A percentile compares a stretch with the other conserved stretches of the same genome.
These are phyloP conservation scores for Oryza brachyantha DNA, from an alignment of 176 grass and related monocot species.

Conservation along the genomic window DNA sequence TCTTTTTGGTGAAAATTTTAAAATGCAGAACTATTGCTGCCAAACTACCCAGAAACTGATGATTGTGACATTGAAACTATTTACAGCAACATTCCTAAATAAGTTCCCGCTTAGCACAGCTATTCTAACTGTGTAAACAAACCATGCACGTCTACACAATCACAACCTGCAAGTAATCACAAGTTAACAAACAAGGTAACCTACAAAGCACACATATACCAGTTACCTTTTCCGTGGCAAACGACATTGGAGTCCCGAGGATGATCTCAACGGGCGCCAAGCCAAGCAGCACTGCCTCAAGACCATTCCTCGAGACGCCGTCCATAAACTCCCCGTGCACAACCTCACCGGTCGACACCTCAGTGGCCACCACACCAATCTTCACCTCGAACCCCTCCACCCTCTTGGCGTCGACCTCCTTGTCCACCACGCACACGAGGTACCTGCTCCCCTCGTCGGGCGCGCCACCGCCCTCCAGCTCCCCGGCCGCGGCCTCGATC, in stretches of 20 bases:
- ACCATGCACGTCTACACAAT: no score
- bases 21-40: not conserved
- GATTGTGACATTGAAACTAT: not conserved
- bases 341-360: constrained; percentile 81
- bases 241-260: constrained; percentile 56
- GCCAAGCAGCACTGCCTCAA: constrained; percentile 76
- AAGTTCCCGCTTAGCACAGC: not conserved
- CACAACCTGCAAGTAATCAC: not conserved
- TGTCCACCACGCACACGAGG: constrained; percentile 80
- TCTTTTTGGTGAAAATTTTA: not conserved
- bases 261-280: constrained; percentile 77
- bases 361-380: constrained; percentile 57
- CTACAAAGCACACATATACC: not conserved
- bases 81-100: not conserved
- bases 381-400: constrained; percentile 53
- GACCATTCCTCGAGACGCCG: constrained; percentile 45
- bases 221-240: constrained; percentile 67
- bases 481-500: constrained; percentile 77
- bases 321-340: constrained; percentile 84
- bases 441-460: constrained; percentile 50
- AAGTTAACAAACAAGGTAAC: not conserved
- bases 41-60: not conserved
- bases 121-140: not conserved
- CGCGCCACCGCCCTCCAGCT: constrained; percentile 41
- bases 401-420: constrained; percentile 39